Conservation (phyloP, 257 asterid species). For the Avicennia marina region DNA sequence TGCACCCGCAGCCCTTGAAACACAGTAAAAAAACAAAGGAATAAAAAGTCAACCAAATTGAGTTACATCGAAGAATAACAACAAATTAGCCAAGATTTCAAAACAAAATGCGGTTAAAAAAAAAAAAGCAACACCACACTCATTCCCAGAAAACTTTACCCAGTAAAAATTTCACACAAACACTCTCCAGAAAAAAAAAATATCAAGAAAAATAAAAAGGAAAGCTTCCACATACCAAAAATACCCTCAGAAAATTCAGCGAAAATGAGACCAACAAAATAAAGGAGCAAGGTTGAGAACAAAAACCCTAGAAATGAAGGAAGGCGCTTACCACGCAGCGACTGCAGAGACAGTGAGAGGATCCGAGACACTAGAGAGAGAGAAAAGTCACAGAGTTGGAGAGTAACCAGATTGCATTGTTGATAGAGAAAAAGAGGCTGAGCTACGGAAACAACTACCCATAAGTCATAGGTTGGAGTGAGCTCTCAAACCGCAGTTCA, state of each 20-base stretch:
- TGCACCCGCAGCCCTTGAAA: slow-evolving; percentile 2
- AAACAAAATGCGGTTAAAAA: neutral
- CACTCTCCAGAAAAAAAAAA: neutral
- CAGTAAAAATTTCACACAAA: neutral
- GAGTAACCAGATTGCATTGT: slow-evolving; percentile 12
- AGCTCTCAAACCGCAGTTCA: neutral
- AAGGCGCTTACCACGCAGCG: slow-evolving; percentile 12
- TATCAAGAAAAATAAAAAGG: neutral
- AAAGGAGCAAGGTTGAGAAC: neutral
- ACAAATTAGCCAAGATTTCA: neutral
- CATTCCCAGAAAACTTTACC: slow-evolving; percentile 3
- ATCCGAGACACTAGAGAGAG: slow-evolving; percentile 12
- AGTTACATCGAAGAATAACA: neutral
- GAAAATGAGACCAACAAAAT: neutral
- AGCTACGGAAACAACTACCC: neutral
- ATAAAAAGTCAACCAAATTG: neutral
- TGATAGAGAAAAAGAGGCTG: too few species aligned
- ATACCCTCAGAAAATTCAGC: neutral
- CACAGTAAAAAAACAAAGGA: slow-evolving; percentile 12
- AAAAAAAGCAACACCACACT: neutral
- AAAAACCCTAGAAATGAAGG: slow-evolving; percentile 26
- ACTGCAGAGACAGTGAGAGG: neutral
- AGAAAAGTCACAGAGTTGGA: neutral
- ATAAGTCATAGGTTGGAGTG: neutral
- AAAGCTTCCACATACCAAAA: neutral